Conservation (phyloP, 2,329 filamentous ascomycete genomes). For the Ambrosiella cleistominuta region DNA sequence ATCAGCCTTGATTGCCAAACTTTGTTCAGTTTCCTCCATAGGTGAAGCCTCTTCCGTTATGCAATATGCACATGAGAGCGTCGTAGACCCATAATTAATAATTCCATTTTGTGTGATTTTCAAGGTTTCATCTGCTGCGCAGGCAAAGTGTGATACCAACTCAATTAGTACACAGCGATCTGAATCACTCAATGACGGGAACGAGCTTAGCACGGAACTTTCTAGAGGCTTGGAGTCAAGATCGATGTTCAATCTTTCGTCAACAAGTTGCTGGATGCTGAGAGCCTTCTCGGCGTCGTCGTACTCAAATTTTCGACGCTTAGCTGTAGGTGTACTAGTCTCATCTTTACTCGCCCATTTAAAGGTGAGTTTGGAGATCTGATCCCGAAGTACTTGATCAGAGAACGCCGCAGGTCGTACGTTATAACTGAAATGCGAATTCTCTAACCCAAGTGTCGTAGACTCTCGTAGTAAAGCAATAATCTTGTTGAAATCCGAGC, state of each 20-base stretch:
- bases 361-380: constrained; percentile 18
- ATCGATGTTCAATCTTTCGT: constrained; percentile 18
- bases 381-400: constrained; percentile 17
- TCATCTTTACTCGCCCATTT: constrained; percentile 16
- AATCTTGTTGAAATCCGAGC: constrained; percentile 3
- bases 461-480: constrained; percentile 6
- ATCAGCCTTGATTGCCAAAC: background rate
- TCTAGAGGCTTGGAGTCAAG: constrained; percentile 15
- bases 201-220: constrained; percentile 21
- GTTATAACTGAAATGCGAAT: constrained; percentile 5
- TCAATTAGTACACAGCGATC: constrained; percentile 36
- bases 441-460: background rate
- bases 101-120: constrained; percentile 1
- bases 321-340: constrained; percentile 14
- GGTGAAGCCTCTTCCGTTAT: constrained; percentile 8
- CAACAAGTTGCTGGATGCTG: constrained; percentile 3
- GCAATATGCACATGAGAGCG: constrained; percentile 8
- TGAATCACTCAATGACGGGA: constrained; percentile 28
- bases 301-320: constrained; percentile 18
- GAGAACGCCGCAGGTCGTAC: constrained; percentile 13
- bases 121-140: constrained; percentile 34
- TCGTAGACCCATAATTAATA: background rate
- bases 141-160: constrained; percentile 38
- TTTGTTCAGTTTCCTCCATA: constrained; percentile 7
- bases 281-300: constrained; percentile 4